Conservation (phyloP, 75 land plant genomes). For the Sequoia sempervirens region DNA sequence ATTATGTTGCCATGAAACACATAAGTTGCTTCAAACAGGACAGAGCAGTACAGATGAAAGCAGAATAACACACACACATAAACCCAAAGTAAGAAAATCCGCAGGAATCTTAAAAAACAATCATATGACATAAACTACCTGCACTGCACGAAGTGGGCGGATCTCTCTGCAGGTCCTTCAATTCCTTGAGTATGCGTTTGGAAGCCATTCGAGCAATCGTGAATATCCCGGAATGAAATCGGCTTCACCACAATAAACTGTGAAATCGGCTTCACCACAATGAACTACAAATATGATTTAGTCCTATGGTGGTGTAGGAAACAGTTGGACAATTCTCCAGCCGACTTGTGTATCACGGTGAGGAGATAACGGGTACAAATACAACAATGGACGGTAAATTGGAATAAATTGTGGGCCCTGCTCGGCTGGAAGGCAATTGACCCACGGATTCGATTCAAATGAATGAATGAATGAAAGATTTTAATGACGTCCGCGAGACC, state of each 20-base stretch:
- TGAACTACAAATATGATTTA: no score
- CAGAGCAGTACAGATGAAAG: no score
- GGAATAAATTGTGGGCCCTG: not conserved
- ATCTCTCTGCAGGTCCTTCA: slow-evolving; percentile 35
- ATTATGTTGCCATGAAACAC: no score
- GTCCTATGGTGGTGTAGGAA: not conserved
- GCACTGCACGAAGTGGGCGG: slow-evolving; percentile 43
- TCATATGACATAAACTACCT: slow-evolving; percentile 9
- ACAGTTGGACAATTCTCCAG: not conserved
- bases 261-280: no score
- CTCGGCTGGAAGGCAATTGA: not conserved
- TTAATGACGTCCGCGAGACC: no score
- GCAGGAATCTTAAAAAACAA: not conserved
- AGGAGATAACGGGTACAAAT: not conserved
- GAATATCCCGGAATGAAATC: not conserved
- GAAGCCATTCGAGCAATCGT: slow-evolving; percentile 25
- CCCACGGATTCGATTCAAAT: no score
- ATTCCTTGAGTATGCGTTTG: slow-evolving; percentile 32
- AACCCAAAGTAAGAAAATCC: not conserved
- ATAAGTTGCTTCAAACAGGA: no score
- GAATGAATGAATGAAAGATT: no score
- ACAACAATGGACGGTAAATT: not conserved
- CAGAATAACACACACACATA: not conserved
- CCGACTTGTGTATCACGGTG: not conserved
- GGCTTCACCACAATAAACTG: no score